Base-by-base conservation (phyloP, 2,329 filamentous ascomycete species). In the Pleomassaria siparia region DNA sequence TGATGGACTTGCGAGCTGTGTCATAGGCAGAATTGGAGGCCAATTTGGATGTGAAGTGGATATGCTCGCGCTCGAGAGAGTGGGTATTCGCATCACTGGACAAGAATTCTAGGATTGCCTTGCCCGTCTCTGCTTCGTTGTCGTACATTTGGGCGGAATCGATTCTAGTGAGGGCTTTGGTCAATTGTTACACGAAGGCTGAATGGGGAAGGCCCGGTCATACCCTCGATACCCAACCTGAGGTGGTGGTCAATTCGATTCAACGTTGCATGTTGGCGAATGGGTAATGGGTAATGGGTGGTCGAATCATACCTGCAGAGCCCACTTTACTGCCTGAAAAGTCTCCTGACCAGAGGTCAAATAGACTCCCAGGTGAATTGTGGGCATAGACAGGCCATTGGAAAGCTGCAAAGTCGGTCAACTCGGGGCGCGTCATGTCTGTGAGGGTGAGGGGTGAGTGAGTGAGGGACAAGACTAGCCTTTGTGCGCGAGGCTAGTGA, bases 1-100 rank as follows among this genome's bases (percentile, higher is more conserved):
- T 81, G 54, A 94, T 88, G 0, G 86, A 84, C 50, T 73, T 74
- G 41, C 85, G 80, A 20, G 87, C 87, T 3, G 75, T 73, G n/a
- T 86, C 80, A 67, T 91, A 92, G 4, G 79, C 79, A 1, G 76
- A 76, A 63, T 85, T 88, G 48, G 78, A 83, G 1, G 83, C 83
- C 12, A 94, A 78, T 73, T 94, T 95, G 28, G 85, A 87, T 0
- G 89, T 94, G 67, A 89, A 91, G 70, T 89, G 89, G 44, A 94
- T 75, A 60, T 91, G 84, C 47, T 85, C 80, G 4, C 89, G 80
- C 53, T 76, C 79, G 22, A 90, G 66, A 0, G 74, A 76, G 0
- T 74, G 59, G 0, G 68, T 72, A 53, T 82, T 82, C 11, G 73
- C 70, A 2, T 59, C 62, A 43, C 71, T 72, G 29, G 70, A 60